phyloP scores from a whole-genome alignment of 495 filamentous ascomycete species.

The Neurospora sublineolata region DNA sequence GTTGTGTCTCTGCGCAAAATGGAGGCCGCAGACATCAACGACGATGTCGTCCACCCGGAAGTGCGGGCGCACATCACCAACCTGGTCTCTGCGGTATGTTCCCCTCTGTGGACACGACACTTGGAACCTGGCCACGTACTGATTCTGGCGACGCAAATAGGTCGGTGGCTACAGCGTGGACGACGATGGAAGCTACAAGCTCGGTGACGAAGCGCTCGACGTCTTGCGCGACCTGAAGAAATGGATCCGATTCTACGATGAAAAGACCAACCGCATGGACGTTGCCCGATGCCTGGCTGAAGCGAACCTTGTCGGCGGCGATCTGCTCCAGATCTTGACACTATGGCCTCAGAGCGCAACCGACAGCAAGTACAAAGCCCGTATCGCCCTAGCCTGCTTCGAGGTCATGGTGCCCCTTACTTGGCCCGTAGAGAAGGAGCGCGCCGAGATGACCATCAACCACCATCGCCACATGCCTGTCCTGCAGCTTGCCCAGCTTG shows the following conservation, averaged over 20 bases:
- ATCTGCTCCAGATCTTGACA: constrained; percentile 81
- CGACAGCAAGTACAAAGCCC: constrained; percentile 62
- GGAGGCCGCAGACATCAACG: constrained; percentile 37
- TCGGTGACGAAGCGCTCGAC: constrained; percentile 87
- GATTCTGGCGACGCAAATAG: constrained; percentile 31
- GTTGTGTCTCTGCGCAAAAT: constrained; percentile 24
- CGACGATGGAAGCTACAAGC: constrained; percentile 62
- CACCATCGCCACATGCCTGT: constrained; percentile 85
- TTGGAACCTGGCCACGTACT: not conserved
- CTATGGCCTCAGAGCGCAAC: constrained; percentile 62
- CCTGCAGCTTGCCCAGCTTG: constrained; percentile 72
- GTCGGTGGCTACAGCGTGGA: constrained; percentile 78
- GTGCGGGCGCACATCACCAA: constrained; percentile 84
- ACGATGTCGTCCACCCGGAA: constrained; percentile 65
- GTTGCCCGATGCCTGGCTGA: constrained; percentile 89
- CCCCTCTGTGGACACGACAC: not conserved
- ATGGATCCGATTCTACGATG: constrained; percentile 92
- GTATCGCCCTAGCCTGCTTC: constrained; percentile 65
- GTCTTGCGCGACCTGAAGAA: constrained; percentile 84
- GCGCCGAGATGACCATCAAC: constrained; percentile 73
- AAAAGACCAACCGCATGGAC: constrained; percentile 88
- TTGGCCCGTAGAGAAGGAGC: constrained; percentile 78
- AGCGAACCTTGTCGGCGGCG: constrained; percentile 80
- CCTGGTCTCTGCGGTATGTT: constrained; percentile 78
- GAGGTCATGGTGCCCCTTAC: constrained; percentile 91